Base-by-base conservation (phyloP, 2,329 filamentous ascomycete species). In the Aspergillus nomiae region DNA sequence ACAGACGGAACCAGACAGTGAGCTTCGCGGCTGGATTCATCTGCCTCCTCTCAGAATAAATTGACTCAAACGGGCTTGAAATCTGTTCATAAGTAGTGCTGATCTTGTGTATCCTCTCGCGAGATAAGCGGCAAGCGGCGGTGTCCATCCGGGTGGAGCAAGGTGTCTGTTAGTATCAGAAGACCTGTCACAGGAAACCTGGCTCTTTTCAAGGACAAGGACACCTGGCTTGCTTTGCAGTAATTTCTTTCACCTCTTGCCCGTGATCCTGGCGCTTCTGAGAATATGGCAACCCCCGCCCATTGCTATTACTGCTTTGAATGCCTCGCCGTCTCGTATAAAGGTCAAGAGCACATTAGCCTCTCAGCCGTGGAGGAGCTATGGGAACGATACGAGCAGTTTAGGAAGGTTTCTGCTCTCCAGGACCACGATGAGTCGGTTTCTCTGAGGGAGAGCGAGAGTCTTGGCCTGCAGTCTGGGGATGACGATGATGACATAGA, bases 291-390 rank as follows among this genome's bases (percentile, higher is more conserved):
- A 56, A 90, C 90, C 62, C 80, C 87, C 71, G 90, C 89, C 63
- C 94, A 98, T 80, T 97, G 94, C 79, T 88, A 94, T 73, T 94
- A 90, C 79, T 97, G 94, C 83, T 98, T 99, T 83, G 95, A 99
- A 80, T 85, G 85, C 46, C 88, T 99, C 43, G 85, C 87, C 56
- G 90, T 94, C 59, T 86, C 88, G 64, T 91, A 96, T 69, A 86
- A 92, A 69, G 82, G 85, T 67, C 89, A 90, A 65, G 83, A 89
- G 63, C 81, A 91, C 12, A 83, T 93, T 70, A 84, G 83, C 56
- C 87, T 98, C 28, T 77, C 82, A 50, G 84, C 90, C 67, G 85
- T 97, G 64, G 87, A 94, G 79, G 81, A 87, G 21, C 87, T 90
- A 9, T 96, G 87, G 85, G 81, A 83, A 55, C 78, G 82, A 66